These are phyloP conservation scores for Hypholoma fasciculare DNA, from an alignment of 768 basidiomycete genomes.

Conservation along the genomic window DNA sequence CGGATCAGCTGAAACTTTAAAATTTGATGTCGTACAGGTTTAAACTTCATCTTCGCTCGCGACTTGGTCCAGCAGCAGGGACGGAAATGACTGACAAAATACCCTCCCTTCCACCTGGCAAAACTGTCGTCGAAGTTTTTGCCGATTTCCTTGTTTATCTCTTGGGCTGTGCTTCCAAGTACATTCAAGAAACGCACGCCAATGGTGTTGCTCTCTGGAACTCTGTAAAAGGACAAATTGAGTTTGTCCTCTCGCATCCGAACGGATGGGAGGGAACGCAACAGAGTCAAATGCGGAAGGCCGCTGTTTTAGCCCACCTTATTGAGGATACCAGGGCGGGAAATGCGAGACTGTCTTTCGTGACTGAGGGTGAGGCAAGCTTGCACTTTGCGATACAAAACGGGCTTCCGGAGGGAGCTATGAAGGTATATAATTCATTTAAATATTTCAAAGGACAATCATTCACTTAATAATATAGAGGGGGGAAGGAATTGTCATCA, in stretches of 20 bases:
- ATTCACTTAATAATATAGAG: conserved; percentile 23
- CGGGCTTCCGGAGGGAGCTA: conserved; percentile 35
- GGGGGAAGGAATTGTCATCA: conserved; percentile 46
- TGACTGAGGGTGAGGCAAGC: conserved; percentile 66
- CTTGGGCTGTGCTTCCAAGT: conserved; percentile 32
- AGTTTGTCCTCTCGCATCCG: conserved; percentile 43
- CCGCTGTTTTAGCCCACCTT: conserved; percentile 49
- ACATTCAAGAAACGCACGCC: conserved; percentile 38
- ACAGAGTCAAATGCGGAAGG: conserved; percentile 53
- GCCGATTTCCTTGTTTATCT: conserved; percentile 46
- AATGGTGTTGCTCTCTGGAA: conserved; percentile 36
- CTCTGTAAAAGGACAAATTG: conserved; percentile 34
- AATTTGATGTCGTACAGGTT: conserved; percentile 21
- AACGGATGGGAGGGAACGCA: conserved; percentile 65
- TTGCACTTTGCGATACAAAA: conserved; percentile 51
- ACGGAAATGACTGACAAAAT: conserved; percentile 23
- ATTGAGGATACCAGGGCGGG: conserved; percentile 38
- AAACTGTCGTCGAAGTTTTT: conserved; percentile 33
- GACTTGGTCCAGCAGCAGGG: conserved; percentile 5
- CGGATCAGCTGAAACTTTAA: neutral
- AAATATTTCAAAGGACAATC: neutral
- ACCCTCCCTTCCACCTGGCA: conserved; percentile 30
- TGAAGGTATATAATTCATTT: conserved; percentile 19
- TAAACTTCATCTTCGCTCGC: conserved; percentile 34
- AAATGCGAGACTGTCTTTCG: conserved; percentile 47